A percentile compares a stretch with the other conserved stretches of the same genome.
Conservation (phyloP, 176 grass and related monocot species). For the Cenchrus fungigraminus region DNA sequence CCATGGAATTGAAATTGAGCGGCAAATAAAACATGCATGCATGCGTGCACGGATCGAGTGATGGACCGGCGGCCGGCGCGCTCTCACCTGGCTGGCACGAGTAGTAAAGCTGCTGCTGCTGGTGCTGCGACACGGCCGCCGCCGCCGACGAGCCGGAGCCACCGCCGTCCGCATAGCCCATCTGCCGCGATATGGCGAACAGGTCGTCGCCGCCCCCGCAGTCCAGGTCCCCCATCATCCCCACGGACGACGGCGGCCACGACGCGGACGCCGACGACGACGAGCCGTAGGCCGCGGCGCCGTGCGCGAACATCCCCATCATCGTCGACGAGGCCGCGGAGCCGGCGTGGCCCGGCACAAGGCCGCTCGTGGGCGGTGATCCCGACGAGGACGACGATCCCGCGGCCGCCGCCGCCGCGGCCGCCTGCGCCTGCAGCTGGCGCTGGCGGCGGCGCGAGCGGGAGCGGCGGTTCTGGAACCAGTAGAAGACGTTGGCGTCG, state of each 20-base stretch:
- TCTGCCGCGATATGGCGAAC: constrained; percentile 87
- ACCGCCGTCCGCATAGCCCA: constrained; percentile 55
- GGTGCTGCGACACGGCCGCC: constrained; percentile 38
- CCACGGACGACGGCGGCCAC: constrained; percentile 52
- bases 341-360: constrained; percentile 11
- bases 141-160: constrained; percentile 41
- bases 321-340: constrained; percentile 6
- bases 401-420: neutral
- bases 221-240: constrained; percentile 43
- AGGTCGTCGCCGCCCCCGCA: constrained; percentile 66
- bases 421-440: constrained; percentile 69
- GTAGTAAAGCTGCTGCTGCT: constrained; percentile 61
- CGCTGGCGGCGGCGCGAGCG: constrained; percentile 86
- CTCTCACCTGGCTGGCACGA: constrained; percentile 65
- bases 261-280: constrained; percentile 42
- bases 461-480: constrained; percentile 96
- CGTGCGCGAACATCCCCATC: constrained; percentile 38
- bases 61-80: neutral
- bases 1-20: neutral
- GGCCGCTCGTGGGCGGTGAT: neutral
- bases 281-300: constrained; percentile 28
- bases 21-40: constrained; percentile 1
- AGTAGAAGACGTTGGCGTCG: constrained; percentile 98
- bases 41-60: neutral
- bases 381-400: constrained; percentile 38